phyloP scores from a whole-genome alignment of 2,329 filamentous ascomycete genomes.

The Botryotinia convoluta region DNA sequence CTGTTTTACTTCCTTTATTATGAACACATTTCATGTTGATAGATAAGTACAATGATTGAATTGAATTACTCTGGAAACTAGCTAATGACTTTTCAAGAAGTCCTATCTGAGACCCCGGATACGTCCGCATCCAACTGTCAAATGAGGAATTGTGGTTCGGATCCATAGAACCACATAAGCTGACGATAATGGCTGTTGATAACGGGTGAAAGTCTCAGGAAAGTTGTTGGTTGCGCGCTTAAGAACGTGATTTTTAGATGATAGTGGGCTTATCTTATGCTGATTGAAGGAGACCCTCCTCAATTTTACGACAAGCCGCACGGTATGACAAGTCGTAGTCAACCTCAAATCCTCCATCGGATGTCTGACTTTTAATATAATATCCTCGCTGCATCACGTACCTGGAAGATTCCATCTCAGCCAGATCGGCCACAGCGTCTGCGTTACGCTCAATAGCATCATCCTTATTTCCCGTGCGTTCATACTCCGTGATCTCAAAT shows the following conservation, averaged over 20 bases:
- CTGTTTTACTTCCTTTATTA: not conserved
- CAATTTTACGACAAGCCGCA: not conserved
- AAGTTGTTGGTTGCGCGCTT: not conserved
- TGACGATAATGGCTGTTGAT: not conserved
- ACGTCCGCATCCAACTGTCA: not conserved
- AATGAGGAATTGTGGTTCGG: not conserved
- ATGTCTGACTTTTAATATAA: not conserved
- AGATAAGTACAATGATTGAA: not conserved
- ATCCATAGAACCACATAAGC: not conserved
- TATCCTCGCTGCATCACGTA: not conserved
- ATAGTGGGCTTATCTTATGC: not conserved
- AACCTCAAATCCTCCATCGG: not conserved
- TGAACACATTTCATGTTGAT: not conserved
- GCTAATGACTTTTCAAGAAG: not conserved
- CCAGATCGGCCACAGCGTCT: not conserved
- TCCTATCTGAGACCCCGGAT: not conserved
- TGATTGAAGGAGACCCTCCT: not conserved
- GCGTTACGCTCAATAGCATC: fast-evolving
- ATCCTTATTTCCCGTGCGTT: not conserved
- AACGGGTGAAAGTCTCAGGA: not conserved
- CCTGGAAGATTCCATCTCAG: fast-evolving
- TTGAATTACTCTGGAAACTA: not conserved
- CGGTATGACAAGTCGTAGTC: not conserved
- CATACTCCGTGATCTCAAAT: not conserved
- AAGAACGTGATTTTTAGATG: not conserved